Base-by-base conservation (phyloP, 257 asterid genomes). In the Plectranthus barbatus region DNA sequence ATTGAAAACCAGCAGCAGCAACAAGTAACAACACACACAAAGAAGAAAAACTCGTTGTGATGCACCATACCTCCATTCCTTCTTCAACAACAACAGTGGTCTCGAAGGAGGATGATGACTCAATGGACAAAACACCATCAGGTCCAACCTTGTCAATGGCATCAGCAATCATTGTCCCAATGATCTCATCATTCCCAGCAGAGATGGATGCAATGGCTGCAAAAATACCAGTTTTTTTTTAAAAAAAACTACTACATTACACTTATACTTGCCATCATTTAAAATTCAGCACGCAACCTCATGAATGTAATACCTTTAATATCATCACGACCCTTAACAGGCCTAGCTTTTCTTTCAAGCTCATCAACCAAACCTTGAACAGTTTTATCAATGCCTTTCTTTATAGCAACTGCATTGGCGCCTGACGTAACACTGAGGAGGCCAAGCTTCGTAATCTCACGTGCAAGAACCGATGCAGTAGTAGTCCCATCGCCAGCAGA, bases 401-500 rank as follows among this genome's bases (percentile, higher is more conserved):
- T 92, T 34, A 92, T 29, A 13, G 98, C 84, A 67, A 92, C 98
- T 13, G 95, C 87, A 66, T 92, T 92, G 65, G 96, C 98, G 66
- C 98, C 97, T 12, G 98, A 92, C 29, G 98, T 92, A 45, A 92
- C 97, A 77, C 91, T 88, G 41, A 92, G 71, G 56, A 92, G 88
- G 18, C 98, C 98, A 34, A 86, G 98, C 48, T 83, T 92, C 66
- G 89, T 89, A 8, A 92, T 92, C 70, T 92, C 98, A 40, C 98
- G 97, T 1, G 98, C 98, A 78, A 92, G 95, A 60, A 92, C 74
- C 12, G 95, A 76, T 23, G 98, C 95, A 5, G 98, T 92, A n/a
- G 98, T 92, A 11, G 97, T 92, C 41, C 98, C 98, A 74, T 92
- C 98, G 64, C 98, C 98, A 47, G 97, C 98, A 52, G 97, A 92